A percentile compares a stretch with the other conserved stretches of the same genome.
Conservation (phyloP, 352 stramenopile genomes). For the Elongisporangium undulatum region DNA sequence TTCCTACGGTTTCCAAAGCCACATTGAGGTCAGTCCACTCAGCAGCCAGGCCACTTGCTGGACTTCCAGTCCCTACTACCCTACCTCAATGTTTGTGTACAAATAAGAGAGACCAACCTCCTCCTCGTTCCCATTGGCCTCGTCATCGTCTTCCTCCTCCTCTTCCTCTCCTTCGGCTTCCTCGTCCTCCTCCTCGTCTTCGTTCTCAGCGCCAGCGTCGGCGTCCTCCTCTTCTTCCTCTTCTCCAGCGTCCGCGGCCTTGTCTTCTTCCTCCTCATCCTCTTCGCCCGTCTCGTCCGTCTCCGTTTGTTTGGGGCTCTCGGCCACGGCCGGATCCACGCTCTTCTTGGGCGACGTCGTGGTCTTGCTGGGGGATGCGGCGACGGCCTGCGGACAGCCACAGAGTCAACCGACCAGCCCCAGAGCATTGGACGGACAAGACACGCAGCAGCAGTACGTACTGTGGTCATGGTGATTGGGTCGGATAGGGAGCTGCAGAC, state of each 20-base stretch:
- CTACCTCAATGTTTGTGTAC: constrained; percentile 63
- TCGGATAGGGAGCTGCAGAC: background rate
- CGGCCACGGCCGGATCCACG: constrained; percentile 13
- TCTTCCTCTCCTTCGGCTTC: constrained; percentile 12
- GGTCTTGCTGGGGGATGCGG: background rate
- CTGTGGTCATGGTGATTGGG: background rate
- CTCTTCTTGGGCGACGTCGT: constrained; percentile 6
- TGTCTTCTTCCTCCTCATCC: constrained; percentile 20
- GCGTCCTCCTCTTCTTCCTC: constrained; percentile 23
- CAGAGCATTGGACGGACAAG: background rate
- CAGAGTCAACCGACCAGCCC: background rate
- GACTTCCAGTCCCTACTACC: background rate
- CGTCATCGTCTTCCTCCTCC: constrained; percentile 14
- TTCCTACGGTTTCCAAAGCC: constrained; percentile 4
- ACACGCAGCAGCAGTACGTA: background rate
- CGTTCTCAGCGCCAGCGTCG: constrained; percentile 19
- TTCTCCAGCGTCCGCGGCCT: constrained; percentile 26
- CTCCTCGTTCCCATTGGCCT: constrained; percentile 19
- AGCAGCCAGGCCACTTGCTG: background rate
- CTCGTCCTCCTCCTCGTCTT: constrained; percentile 21
- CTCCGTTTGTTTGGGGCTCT: constrained; percentile 12
- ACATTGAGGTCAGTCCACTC: no score
- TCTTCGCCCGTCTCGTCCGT: constrained; percentile 17
- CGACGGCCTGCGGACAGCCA: background rate
- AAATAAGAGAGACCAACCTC: constrained; percentile 60